These are phyloP conservation scores for Linnemannia zychae DNA, from an alignment of 192 early-diverging fungal species.

Conservation along the genomic window DNA sequence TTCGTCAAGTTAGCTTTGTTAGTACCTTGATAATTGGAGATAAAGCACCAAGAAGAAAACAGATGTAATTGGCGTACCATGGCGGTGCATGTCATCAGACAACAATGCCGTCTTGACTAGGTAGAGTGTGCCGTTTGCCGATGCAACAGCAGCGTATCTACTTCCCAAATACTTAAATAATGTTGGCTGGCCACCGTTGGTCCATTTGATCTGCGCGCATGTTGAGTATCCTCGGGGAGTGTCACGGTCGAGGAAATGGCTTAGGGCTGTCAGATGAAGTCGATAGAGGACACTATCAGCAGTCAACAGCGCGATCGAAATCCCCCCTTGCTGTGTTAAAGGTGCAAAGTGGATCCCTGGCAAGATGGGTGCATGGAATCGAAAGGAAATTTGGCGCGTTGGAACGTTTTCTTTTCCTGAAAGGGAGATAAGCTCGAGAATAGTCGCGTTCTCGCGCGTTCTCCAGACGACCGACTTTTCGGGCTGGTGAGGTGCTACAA, in stretches of 20 bases:
- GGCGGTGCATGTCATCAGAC: constrained; percentile 28
- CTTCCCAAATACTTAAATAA: constrained; percentile 46
- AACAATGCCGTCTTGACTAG: constrained; percentile 31
- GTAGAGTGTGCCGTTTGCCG: constrained; percentile 19
- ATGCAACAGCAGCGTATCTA: constrained; percentile 32
- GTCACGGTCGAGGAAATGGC: constrained; percentile 30
- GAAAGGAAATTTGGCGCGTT: constrained; percentile 45
- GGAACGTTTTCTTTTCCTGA: constrained; percentile 46
- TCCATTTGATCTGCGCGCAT: constrained; percentile 32
- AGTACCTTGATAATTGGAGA: not conserved
- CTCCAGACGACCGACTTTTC: constrained; percentile 53
- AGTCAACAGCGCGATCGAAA: constrained; percentile 34
- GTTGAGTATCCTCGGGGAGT: constrained; percentile 27
- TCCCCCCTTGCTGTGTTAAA: constrained; percentile 29
- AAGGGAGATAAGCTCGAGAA: constrained; percentile 34
- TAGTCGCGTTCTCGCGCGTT: constrained; percentile 36
- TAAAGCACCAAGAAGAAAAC: not conserved
- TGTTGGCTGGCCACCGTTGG: not conserved
- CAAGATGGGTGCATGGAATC: constrained; percentile 45
- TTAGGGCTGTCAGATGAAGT: constrained; percentile 32
- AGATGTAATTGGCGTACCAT: constrained; percentile 12
- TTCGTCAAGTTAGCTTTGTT: not conserved
- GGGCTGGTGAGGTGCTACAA: constrained; percentile 36
- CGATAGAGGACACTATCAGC: constrained; percentile 47
- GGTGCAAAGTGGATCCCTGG: constrained; percentile 41